These are phyloP conservation scores for Chlorella sp. DNA, from an alignment of 139 green algal genomes.

Conservation along the genomic window DNA sequence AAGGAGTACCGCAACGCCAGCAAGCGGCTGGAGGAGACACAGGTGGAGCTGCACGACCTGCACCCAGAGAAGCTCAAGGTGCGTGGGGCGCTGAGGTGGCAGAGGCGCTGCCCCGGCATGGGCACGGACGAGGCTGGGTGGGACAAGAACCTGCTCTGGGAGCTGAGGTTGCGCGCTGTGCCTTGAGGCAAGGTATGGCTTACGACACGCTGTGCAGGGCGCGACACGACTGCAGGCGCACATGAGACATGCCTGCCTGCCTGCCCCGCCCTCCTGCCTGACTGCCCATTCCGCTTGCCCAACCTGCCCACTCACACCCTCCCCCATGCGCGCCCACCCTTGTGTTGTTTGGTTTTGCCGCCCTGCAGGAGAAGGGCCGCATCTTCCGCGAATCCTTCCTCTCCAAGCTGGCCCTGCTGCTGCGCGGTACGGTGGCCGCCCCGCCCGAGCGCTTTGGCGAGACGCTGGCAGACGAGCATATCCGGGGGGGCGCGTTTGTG, in stretches of 20 bases:
- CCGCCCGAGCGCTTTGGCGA: slow-evolving; percentile 90
- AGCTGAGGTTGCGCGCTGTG: neutral
- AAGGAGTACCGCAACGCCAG: slow-evolving; percentile 78
- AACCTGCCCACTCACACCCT: neutral
- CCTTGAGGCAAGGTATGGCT: neutral
- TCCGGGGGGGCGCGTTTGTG: slow-evolving; percentile 85
- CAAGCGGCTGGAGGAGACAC: slow-evolving; percentile 61
- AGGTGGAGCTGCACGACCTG: slow-evolving; percentile 71
- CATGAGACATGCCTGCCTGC: neutral
- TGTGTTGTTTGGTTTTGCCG: neutral
- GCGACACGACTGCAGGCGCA: neutral
- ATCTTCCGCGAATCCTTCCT: slow-evolving; percentile 87
- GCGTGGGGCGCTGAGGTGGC: neutral
- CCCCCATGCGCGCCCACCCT: neutral
- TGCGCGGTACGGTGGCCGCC: slow-evolving; percentile 84
- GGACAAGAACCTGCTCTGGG: neutral
- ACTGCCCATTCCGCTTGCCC: neutral
- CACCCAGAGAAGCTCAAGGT: slow-evolving; percentile 73
- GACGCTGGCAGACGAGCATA: slow-evolving; percentile 95
- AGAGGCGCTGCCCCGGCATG: neutral
- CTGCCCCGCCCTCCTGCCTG: neutral
- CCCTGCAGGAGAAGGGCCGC: slow-evolving; percentile 76
- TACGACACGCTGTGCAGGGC: neutral
- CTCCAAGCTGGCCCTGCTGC: slow-evolving; percentile 79
- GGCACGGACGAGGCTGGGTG: neutral